A percentile compares a stretch with the other conserved stretches of the same genome.
phyloP scores from a whole-genome alignment of 2,329 filamentous ascomycete species.

The Monosporascus sp. region DNA sequence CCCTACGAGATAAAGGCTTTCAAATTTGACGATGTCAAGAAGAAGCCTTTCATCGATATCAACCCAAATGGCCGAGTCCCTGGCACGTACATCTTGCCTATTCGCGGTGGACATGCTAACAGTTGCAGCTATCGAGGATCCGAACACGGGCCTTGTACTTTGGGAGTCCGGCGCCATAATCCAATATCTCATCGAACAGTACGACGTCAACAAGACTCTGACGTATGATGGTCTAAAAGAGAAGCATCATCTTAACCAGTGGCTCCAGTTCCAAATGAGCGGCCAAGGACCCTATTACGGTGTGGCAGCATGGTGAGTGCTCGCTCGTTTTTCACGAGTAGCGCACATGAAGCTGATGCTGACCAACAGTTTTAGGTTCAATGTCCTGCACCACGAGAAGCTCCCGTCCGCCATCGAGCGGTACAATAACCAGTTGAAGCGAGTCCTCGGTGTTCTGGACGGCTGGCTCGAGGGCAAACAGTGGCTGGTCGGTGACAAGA shows the following conservation, averaged over 20 bases:
- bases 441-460: conserved; percentile 42
- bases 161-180: conserved; percentile 44
- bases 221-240: conserved; percentile 29
- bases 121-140: conserved; percentile 33
- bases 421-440: conserved; percentile 41
- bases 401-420: conserved; percentile 38
- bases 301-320: conserved; percentile 4
- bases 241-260: conserved; percentile 32
- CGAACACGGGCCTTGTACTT: conserved; percentile 36
- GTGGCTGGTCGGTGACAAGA: conserved; percentile 38
- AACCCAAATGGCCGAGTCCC: conserved; percentile 23
- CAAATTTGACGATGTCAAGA: conserved; percentile 10
- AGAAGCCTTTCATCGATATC: conserved; percentile 12
- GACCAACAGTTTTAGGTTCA: conserved; percentile 30
- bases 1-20: conserved; percentile 13
- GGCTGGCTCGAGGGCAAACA: conserved; percentile 27
- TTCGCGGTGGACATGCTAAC: too few species aligned
- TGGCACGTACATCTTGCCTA: not conserved
- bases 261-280: conserved; percentile 37
- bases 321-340: not conserved
- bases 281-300: conserved; percentile 42
- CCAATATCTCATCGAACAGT: conserved; percentile 36
- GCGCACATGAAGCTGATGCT: not conserved
- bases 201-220: conserved; percentile 32
- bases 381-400: conserved; percentile 33